These are phyloP conservation scores for Hygrophorus russula DNA, from an alignment of 768 basidiomycete genomes.

Conservation along the genomic window DNA sequence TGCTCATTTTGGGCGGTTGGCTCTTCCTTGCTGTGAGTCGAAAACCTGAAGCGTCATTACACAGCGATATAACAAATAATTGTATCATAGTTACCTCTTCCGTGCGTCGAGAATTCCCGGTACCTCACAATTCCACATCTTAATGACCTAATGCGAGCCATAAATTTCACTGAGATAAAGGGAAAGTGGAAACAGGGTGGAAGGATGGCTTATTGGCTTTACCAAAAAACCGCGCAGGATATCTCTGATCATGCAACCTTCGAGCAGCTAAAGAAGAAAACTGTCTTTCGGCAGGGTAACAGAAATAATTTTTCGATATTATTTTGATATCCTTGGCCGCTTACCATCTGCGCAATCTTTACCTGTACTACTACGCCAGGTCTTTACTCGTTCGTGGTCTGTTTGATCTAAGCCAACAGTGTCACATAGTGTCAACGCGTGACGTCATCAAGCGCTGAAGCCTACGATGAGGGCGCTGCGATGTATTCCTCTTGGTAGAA, in stretches of 20 bases:
- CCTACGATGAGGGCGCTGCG: too few species aligned
- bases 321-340: too few species aligned
- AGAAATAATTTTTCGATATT: slow-evolving; percentile 74
- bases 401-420: too few species aligned
- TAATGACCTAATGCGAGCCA: slow-evolving; percentile 37
- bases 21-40: slow-evolving; percentile 64
- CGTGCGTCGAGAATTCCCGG: slow-evolving; percentile 80
- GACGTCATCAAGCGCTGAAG: too few species aligned
- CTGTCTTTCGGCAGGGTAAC: slow-evolving; percentile 48
- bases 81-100: slow-evolving; percentile 56
- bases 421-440: too few species aligned
- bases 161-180: slow-evolving; percentile 56
- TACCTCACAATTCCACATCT: slow-evolving; percentile 61
- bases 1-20: slow-evolving; percentile 43
- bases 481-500: too few species aligned
- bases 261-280: slow-evolving; percentile 39
- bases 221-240: slow-evolving; percentile 29
- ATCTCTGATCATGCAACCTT: slow-evolving; percentile 4
- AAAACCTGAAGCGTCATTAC: slow-evolving; percentile 6
- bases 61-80: neutral
- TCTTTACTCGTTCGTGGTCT: too few species aligned
- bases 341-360: too few species aligned
- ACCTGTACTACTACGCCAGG: too few species aligned
- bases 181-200: slow-evolving; percentile 56
- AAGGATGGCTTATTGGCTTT: slow-evolving; percentile 86